Evolutionary conservation across 1,284 basidiomycete genomes (phyloP).

Genomic region (Ustilago nuda): DNA sequence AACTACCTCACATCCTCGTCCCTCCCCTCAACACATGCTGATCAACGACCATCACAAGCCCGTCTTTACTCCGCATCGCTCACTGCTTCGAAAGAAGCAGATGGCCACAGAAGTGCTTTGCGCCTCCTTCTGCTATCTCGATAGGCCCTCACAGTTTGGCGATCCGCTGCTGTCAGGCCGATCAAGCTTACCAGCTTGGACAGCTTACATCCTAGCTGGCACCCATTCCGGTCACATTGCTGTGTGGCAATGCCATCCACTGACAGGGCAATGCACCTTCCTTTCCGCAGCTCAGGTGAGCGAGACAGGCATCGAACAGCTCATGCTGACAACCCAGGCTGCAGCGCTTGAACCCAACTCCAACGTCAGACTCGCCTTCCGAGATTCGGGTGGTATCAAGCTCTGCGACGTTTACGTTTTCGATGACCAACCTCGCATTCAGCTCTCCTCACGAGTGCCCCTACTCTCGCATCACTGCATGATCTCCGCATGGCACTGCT

Average conservation of each 20-base stretch:
- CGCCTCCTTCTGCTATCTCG: slow-evolving; percentile 16
- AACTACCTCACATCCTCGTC: neutral
- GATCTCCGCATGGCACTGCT: slow-evolving; percentile 34
- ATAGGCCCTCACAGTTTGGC: neutral
- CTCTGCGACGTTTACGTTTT: slow-evolving; percentile 16
- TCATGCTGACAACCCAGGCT: slow-evolving; percentile 6
- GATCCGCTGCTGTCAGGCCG: neutral
- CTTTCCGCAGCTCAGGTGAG: slow-evolving; percentile 26
- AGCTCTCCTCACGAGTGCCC: slow-evolving; percentile 5
- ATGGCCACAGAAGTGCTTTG: slow-evolving; percentile 32
- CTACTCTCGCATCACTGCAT: slow-evolving; percentile 11
- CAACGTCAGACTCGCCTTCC: slow-evolving; percentile 30
- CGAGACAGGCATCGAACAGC: slow-evolving; percentile 25
- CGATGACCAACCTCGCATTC: neutral
- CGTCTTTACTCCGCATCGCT: slow-evolving; percentile 25
- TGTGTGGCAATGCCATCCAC: slow-evolving; percentile 25
- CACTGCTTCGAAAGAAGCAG: slow-evolving; percentile 29
- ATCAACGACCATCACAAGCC: neutral
- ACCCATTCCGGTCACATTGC: slow-evolving; percentile 39
- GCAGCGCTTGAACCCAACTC: neutral
- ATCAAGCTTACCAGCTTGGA: neutral
- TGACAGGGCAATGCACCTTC: slow-evolving; percentile 26
- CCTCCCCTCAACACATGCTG: neutral
- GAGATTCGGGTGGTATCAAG: slow-evolving; percentile 19
- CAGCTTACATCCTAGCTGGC: slow-evolving; percentile 27